Base-by-base conservation (phyloP, 768 basidiomycete species). In the Hypholoma sublateritium region DNA sequence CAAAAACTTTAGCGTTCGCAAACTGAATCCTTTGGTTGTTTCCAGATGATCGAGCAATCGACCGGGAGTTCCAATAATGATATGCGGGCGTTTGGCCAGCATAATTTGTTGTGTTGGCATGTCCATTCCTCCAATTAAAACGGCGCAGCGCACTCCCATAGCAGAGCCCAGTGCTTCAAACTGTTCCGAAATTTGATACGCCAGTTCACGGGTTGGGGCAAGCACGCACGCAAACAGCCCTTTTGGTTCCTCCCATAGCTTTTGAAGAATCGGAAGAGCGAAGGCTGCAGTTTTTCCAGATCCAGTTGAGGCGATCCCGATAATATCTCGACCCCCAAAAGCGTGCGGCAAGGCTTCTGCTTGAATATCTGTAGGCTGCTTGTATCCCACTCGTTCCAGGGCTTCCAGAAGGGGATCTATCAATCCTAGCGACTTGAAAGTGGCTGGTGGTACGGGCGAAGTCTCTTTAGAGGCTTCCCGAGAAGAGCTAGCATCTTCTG, bases 251-350 rank as follows among this genome's bases (percentile, higher is more conserved):
- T 95, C 91, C 95, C 95, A 98, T 71, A 98, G 74, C 63, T 93
- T 93, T 72, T 99, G 97, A 35, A 99, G 75, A 57, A 99, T 96
- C 2, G 97, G 97, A 5, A 98, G 75, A 22, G 93, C 94, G 72
- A 98, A 98, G 19, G 97, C 95, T 14, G 95, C 96, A 0, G 97
- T 98, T 78, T 99, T 98, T 63, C 96, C 97, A 12, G 92, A 94
- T 28, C 97, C 97, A 9, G 97, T 99, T 62, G 93, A 88, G 32
- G 97, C 97, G n/a, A 99, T 89, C 17, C 97, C 97, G 57, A 99
- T 98, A 62, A 99, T 92, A 75, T 99, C 97, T 66, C 89, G 85
- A 0, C 95, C 95, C 69, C 91, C 80, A 5, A 99, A 74, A 17
- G 95, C 96, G 74, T 86, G 84, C 0, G 97, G 97, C 47, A 99